Percentiles rank a stretch among this genome's conserved stretches.
These are phyloP conservation scores for Penicillium mononematosum DNA, from an alignment of 495 filamentous ascomycete species.

Conservation along the genomic window DNA sequence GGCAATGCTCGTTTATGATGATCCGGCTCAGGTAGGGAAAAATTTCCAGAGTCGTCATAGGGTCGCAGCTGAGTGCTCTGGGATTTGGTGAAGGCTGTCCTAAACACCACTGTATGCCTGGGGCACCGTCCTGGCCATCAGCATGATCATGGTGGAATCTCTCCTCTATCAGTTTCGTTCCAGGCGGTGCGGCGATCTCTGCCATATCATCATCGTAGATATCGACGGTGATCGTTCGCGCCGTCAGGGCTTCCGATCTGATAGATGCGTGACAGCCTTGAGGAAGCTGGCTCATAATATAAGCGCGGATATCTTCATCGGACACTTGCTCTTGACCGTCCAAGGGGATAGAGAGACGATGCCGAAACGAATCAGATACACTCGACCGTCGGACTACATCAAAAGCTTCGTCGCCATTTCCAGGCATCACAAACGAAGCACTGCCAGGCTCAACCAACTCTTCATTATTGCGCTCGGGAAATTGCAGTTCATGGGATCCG, in stretches of 20 bases:
- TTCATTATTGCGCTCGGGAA: conserved; percentile 18
- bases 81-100: conserved; percentile 45
- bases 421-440: conserved; percentile 42
- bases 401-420: conserved; percentile 41
- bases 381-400: conserved; percentile 45
- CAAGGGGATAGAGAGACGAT: conserved; percentile 32
- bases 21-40: conserved; percentile 3
- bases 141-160: conserved; percentile 41
- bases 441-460: conserved; percentile 21
- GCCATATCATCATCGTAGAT: conserved; percentile 60
- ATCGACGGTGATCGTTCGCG: conserved; percentile 71
- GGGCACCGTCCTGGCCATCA: conserved; percentile 24
- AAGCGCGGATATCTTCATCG: conserved; percentile 45
- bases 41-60: conserved; percentile 8
- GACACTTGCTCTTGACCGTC: conserved; percentile 38
- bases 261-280: conserved; percentile 57
- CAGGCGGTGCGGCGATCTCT: conserved; percentile 61
- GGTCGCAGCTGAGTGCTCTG: conserved; percentile 42
- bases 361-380: conserved; percentile 19
- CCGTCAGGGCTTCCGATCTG: conserved; percentile 60
- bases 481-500: conserved; percentile 38
- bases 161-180: conserved; percentile 65
- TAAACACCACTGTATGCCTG: conserved; percentile 46
- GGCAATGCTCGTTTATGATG: conserved; percentile 4
- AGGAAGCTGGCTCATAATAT: conserved; percentile 49